phyloP scores from a whole-genome alignment of 2,329 filamentous ascomycete genomes.

The Ascochyta lentis region DNA sequence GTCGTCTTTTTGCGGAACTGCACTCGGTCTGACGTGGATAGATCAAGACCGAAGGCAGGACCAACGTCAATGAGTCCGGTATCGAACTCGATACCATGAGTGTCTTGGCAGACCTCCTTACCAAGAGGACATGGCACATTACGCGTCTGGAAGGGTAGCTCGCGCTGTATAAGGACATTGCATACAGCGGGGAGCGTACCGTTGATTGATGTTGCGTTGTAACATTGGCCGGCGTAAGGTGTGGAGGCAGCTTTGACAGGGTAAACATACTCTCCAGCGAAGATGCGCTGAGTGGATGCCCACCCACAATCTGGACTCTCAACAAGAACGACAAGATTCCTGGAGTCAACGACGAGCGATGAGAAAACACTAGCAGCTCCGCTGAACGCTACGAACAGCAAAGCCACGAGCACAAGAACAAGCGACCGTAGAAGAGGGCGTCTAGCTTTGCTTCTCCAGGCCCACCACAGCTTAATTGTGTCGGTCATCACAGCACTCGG shows the following conservation, averaged over 20 bases:
- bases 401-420: constrained; percentile 7
- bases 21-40: background rate
- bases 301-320: constrained; percentile 17
- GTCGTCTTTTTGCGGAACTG: constrained; percentile 9
- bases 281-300: background rate
- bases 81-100: constrained; percentile 9
- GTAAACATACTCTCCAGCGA: background rate
- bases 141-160: constrained; percentile 1
- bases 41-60: constrained; percentile 18
- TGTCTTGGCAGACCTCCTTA: background rate
- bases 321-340: constrained; percentile 21
- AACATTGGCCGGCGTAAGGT: constrained; percentile 20
- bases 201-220: background rate
- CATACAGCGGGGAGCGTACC: background rate
- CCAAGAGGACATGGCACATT: constrained; percentile 22
- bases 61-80: constrained; percentile 21
- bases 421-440: constrained; percentile 16
- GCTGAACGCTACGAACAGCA: constrained; percentile 16
- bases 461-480: constrained; percentile 27
- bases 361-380: constrained; percentile 26
- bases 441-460: constrained; percentile 20
- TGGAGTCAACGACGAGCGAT: constrained; percentile 23
- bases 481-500: constrained; percentile 24
- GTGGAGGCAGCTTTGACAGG: constrained; percentile 6
- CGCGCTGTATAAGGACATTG: background rate